Evolutionary conservation across 345 rosid species (phyloP), one percentile per base, ranked within the genome.

Genomic region (Eucalyptus cloeziana): DNA sequence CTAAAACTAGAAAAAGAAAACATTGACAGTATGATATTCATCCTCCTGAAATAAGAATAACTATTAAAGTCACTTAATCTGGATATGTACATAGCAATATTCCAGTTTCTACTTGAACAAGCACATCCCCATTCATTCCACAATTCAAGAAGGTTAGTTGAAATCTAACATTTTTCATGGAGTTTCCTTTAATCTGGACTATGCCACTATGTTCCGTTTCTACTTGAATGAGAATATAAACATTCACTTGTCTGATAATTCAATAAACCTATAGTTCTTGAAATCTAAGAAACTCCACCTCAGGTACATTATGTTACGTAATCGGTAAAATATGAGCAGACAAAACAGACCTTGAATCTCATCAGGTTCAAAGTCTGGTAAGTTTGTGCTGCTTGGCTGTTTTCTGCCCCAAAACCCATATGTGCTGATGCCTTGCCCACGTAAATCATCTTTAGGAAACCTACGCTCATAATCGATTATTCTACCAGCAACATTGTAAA

Each of bases 341-440:
- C 80, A 87, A 87, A 52, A 27, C 86, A 40, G 85, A 93, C 95
- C 94, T 91, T 89, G 85, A 86, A 87, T 40, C 51, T 92, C 89
- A 30, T 89, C 86, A 79, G 85, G 44, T 30, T 89, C 64, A 21
- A 88, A 30, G 85, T 86, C 88, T 10, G 33, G 60, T 44, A 89
- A 88, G 56, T 64, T 87, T 40, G 88, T 89, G 64, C 49, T 62
- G n/a, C 86, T 86, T 81, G 88, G 87, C 43, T 89, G 89, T 54
- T 86, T 88, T 89, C 91, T 92, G 86, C 90, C 91, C 95, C 95
- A 93, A 89, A 93, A 93, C n/a, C 94, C 94, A 90, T 58, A 88
- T 13, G 92, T 76, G 54, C 67, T 79, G 19, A 94, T 93, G 91
- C 88, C 93, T 88, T 88, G 90, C 25, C 91, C 92, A 54, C 90